Evolutionary conservation across 305 asterid species (phyloP).

Genomic region (Fraxinus latifolia): DNA sequence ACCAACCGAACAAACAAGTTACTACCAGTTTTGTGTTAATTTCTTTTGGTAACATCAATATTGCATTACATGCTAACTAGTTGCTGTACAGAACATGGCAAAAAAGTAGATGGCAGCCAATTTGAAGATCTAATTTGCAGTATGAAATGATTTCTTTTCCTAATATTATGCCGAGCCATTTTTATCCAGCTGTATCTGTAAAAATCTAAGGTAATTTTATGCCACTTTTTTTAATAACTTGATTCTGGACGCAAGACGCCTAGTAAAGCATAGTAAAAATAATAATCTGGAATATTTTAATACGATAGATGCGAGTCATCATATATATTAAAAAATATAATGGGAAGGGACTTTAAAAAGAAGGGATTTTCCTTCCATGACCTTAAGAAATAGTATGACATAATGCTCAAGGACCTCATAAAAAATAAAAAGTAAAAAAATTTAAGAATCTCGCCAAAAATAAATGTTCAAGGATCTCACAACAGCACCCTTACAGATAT

Average conservation of each 20-base stretch:
- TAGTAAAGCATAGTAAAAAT: not conserved
- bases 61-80: not conserved
- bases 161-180: not conserved
- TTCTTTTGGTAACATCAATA: conserved; percentile 9
- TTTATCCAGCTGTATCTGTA: not conserved
- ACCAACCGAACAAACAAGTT: conserved; percentile 6
- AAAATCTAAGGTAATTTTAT: not conserved
- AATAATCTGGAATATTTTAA: not conserved
- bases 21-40: not conserved
- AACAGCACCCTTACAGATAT: not conserved
- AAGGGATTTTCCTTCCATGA: not conserved
- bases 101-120: not conserved
- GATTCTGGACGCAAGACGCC: not conserved
- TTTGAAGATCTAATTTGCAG: conserved; percentile 1
- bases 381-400: not conserved
- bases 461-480: not conserved
- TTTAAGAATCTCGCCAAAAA: not conserved
- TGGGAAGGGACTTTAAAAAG: not conserved
- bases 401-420: not conserved
- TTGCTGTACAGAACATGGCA: not conserved
- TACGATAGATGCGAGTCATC: not conserved
- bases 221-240: not conserved
- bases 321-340: not conserved
- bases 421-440: not conserved
- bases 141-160: not conserved